Base-by-base conservation (phyloP, 768 basidiomycete species). In the Strobilomyces confusus region DNA sequence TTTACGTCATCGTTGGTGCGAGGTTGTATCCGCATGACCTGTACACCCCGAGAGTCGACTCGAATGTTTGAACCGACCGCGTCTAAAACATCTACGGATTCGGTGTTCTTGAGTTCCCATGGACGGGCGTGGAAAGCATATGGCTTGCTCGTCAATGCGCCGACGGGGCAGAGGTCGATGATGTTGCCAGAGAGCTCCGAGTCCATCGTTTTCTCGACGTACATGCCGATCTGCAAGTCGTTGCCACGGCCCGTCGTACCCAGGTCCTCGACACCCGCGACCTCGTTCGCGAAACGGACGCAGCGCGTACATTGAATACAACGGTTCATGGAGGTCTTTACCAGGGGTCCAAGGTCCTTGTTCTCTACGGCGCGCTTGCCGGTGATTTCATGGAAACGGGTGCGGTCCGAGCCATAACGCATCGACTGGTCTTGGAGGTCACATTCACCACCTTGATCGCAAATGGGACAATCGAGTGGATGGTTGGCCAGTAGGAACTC, bases 251-350 rank as follows among this genome's bases (percentile, higher is more conserved):
- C 97, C 3, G 94, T 95, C 4, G 94, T 94, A 41, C 97, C 97
- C 22, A 99, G 77, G 63, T 98, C 95, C 73, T 98, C 94, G 9
- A 98, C 94, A 50, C 97, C 97, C 1, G 97, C 97, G 42, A 98
- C 95, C 69, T 99, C 97, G 73, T 98, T 99, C 26, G 97, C 95
- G 67, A 99, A 99, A 47, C 97, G 90, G 25, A 98, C 91, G 72
- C 97, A 99, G 54, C 97, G 92, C 5, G 97, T 99, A 75, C 97
- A 99, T 72, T 99, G 97, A 63, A 99, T 98, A 75, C 97, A 98
- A 36, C 97, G 86, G 73, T 92, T 97, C 95, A 98, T 98, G 54
- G 87, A 91, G 2, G 95, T 98, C 79, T 98, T 98, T 69, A 99
- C 93, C 42, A 99, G 82, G 8, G 97, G 97, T 1, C 97, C 97